Conservation (phyloP, 257 asterid species). For the Ligustrum vulgare region DNA sequence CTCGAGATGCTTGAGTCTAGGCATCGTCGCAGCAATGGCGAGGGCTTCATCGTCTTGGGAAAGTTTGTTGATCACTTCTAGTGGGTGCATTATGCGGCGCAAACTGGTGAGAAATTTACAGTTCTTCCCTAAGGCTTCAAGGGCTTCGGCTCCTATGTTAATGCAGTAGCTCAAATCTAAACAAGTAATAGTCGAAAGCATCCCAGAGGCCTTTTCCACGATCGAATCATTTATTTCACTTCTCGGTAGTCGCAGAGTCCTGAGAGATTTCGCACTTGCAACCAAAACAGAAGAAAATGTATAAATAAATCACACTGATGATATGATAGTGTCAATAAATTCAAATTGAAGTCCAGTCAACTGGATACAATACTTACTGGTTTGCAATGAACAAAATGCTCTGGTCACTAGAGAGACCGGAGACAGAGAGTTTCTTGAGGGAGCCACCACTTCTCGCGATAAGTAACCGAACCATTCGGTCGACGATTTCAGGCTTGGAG, state of each 20-base stretch:
- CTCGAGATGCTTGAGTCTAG: slow-evolving; percentile 76
- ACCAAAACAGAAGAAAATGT: slow-evolving; percentile 25
- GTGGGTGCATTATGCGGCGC: slow-evolving; percentile 74
- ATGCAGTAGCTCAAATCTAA: slow-evolving; percentile 83
- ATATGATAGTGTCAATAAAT: not conserved
- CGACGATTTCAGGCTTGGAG: slow-evolving; percentile 44
- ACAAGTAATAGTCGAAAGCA: slow-evolving; percentile 48
- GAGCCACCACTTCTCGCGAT: slow-evolving; percentile 72
- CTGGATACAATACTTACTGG: slow-evolving; percentile 48
- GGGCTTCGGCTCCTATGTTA: slow-evolving; percentile 63
- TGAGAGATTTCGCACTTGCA: slow-evolving; percentile 72
- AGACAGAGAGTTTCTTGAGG: slow-evolving; percentile 57
- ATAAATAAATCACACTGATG: not conserved
- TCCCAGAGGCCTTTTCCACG: slow-evolving; percentile 43
- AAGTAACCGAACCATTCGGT: slow-evolving; percentile 63
- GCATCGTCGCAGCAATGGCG: slow-evolving; percentile 74
- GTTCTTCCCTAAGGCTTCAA: slow-evolving; percentile 63
- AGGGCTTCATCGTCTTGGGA: slow-evolving; percentile 81
- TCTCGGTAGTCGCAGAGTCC: slow-evolving; percentile 56
- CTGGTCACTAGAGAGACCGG: slow-evolving; percentile 54
- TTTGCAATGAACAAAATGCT: slow-evolving; percentile 56
- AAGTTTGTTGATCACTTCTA: slow-evolving; percentile 54
- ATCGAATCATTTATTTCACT: slow-evolving; percentile 51
- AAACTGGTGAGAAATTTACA: slow-evolving; percentile 60
- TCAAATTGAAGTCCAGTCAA: too few relatives aligned